These are phyloP conservation scores for Coniochaeta sp. DNA, from an alignment of 2,329 filamentous ascomycete species.

Conservation along the genomic window DNA sequence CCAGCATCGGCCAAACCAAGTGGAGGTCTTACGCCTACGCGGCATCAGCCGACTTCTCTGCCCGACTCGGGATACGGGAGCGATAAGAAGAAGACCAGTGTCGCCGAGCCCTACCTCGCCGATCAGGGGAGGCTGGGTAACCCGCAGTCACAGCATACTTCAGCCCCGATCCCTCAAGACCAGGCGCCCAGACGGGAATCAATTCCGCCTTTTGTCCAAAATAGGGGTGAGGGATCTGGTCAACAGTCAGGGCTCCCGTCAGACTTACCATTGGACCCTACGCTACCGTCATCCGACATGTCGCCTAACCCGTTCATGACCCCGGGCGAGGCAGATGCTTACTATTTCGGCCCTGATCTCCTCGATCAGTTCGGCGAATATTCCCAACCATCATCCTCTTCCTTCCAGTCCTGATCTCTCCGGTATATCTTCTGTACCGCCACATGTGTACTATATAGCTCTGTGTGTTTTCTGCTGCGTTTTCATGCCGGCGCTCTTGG, in stretches of 20 bases:
- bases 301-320: neutral
- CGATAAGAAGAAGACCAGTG: neutral
- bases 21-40: neutral
- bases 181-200: neutral
- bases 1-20: neutral
- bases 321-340: neutral
- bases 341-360: neutral
- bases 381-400: neutral
- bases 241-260: neutral
- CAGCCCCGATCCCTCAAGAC: too few relatives aligned
- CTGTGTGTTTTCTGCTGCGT: neutral
- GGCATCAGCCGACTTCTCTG: neutral
- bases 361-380: neutral
- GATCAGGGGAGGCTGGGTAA: neutral
- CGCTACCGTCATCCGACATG: neutral
- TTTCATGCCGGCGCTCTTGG: too few relatives aligned
- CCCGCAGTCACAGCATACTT: neutral
- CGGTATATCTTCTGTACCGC: neutral
- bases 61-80: constrained; percentile 1
- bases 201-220: neutral
- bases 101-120: neutral
- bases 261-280: neutral
- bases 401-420: neutral
- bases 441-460: neutral
- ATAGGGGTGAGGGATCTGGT: neutral